Conservation (phyloP, 2,329 filamentous ascomycete genomes). For the Fusarium coffeatum region DNA sequence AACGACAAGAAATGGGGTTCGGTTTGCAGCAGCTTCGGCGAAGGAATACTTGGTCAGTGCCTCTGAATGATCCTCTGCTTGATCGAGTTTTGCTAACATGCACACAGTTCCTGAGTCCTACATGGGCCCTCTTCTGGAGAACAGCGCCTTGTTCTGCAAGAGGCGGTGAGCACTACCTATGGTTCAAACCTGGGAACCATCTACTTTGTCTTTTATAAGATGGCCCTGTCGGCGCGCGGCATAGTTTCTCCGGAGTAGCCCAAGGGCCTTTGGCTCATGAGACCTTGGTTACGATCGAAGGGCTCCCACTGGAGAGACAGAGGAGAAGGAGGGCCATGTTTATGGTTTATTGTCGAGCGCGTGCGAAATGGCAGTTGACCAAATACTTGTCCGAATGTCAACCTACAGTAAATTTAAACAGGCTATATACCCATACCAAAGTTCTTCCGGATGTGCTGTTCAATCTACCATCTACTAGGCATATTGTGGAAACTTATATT, state of each 20-base stretch:
- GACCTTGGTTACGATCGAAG: not conserved
- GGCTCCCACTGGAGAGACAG: too few relatives aligned
- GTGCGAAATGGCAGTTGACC: rapidly evolving
- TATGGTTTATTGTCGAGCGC: not conserved
- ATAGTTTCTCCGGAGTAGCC: not conserved
- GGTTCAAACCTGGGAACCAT: too few relatives aligned
- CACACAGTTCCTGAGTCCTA: constrained; percentile 11
- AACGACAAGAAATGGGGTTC: constrained; percentile 15
- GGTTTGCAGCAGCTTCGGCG: constrained; percentile 10
- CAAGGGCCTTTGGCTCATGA: not conserved
- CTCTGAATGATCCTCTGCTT: rapidly evolving
- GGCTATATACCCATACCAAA: not conserved
- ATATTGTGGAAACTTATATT: not conserved
- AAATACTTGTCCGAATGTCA: too few relatives aligned
- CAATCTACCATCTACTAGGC: not conserved
- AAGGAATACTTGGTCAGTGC: not conserved
- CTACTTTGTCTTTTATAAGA: too few relatives aligned
- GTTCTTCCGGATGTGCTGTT: not conserved
- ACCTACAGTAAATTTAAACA: not conserved
- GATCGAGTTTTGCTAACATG: rapidly evolving
- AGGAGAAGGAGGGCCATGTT: too few relatives aligned
- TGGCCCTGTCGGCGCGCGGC: too few relatives aligned
- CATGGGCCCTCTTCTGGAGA: constrained; percentile 6
- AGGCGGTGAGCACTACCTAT: not conserved
- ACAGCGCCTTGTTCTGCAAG: not conserved